Evolutionary conservation across 202 grass and related monocot species (phyloP), one percentile per base, ranked within the genome.

Genomic region (Panicum virgatum): DNA sequence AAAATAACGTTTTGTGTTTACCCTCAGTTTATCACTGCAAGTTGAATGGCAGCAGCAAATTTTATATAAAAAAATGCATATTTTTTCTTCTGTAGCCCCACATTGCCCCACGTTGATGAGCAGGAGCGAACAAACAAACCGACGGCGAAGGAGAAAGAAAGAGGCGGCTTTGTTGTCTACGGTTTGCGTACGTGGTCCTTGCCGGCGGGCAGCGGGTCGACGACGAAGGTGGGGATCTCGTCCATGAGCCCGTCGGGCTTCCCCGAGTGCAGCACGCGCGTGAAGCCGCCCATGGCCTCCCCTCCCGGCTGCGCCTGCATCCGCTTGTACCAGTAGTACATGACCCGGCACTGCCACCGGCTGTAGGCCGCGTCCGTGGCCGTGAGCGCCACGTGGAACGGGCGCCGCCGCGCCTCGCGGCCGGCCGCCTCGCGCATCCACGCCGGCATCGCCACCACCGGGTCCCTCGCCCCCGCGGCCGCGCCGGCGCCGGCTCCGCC

Each of bases 221-320:
- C 95, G 15, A 98, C 88, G 66, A 98, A 96, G 67, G 92, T 96
- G 58, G 96, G 92, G 87, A 98, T 98, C 92, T 98, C 92, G 37
- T 88, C 90, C 96, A 98, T 96, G 40, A 96, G 81, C 7, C 74
- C 75, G 51, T 98, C 96, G 6, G 96, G 87, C 70, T 67, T 92
- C 9, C 96, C 96, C 6, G 96, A 98, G 82, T 98, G 96, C 63
- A 98, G 81, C 50, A 98, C 90, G 79, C 96, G 82, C 12, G 96
- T 98, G 89, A 98, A 98, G 5, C 92, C 96, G 18, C 96, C 96
- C 96, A 98, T 98, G 80, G 94, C 96, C n/a, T 93, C 87, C 39
- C 90, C 92, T 0, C 84, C 92, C 0, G 81, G 71, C 8, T 39
- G 51, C 38, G 76, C 84, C 90, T 84, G 89, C 78, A 83, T 83